Evolutionary conservation across 768 basidiomycete species (phyloP), one percentile per base, ranked within the genome.

Genomic region (Dictyophora rubrovolvata): DNA sequence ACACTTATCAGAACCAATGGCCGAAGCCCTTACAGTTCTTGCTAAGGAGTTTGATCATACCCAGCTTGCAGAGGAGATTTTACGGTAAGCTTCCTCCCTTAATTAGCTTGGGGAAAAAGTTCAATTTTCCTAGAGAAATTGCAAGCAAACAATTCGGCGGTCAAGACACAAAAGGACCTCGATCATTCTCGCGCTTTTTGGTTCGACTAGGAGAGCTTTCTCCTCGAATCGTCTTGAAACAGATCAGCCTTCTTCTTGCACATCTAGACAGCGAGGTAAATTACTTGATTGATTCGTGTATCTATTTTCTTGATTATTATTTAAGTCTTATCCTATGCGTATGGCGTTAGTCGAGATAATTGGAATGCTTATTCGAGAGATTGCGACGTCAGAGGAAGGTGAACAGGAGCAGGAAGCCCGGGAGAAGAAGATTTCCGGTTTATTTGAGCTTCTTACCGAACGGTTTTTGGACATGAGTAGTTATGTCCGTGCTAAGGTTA

Each of bases 251-350:
- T 52, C 74, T 99, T 14, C 76, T 90, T 20, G 76, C 80, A 17
- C 94, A 97, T 65, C 74, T 97, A 14, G 95, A 99, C 67, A 92
- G 89, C 23, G 96, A 99, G 74, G 94, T 89, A 65, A 8, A 75
- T 66, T 12, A 23, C 16, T 33, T 18, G 20, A 23, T 33, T 18
- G 35, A 1, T 48, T 28, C 56, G 36, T 50, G 56, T 21, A 48
- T 52, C 60, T 18, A 61, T 21, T 35, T 36, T 52, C 18, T 18
- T 28, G 36, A 7, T 23, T 20, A 16, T 20, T 37, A 37, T 51
- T 35, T 14, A 65, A 96, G 93, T 86, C 93, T 0, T 96, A 98
- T 68, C 90, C 93, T 0, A 93, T 99, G 85, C 91, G 96, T 47
- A 87, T 93, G 75, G 91, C 93, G 1, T 78, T 99, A 58, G 82